Base-by-base conservation (phyloP, 2,329 filamentous ascomycete genomes). In the Colletotrichum tanaceti region DNA sequence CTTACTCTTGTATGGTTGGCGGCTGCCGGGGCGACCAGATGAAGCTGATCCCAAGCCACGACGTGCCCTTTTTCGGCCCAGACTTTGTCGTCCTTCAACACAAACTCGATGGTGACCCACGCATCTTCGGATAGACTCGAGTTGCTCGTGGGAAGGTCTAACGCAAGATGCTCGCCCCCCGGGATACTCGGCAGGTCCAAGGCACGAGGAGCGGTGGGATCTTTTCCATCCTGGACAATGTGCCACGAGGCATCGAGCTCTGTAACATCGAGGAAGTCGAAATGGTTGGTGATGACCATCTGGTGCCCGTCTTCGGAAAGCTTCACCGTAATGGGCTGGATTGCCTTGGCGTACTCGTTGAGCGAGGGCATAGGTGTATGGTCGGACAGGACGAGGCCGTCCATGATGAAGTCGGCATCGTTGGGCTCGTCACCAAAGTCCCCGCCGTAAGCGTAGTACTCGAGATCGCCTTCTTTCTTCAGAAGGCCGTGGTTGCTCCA, bases 401-500 rank as follows among this genome's bases (percentile, higher is more conserved):
- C 86, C 81, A 88, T 83, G 57, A 87, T 82, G 59, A 90, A 90
- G 61, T 85, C 86, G 1, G 78, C 80, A 71, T 90, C 88, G 70
- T 90, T 87, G 0, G 87, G 87, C 0, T 83, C 78, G 58, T 90
- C 88, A 4, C 84, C 85, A 75, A 89, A 90, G 73, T 90, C 88
- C 1, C 87, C 87, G 1, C 88, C 88, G 43, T 89, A 90, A 0
- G 81, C 88, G 74, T 85, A 86, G 71, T 82, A 87, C 53, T 80
- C 77, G 38, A 79, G 76, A 35, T 81, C 81, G 24, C 81, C 77
- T 49, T 79, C 74, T 5, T 79, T 80, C 57, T 79, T 79, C 4
- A 80, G 78, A 2, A 85, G 74, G 41, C 85, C 84, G 55, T 89
- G 87, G 66, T 89, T 89, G 0, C 83, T 84, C 87, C 88, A 90